phyloP scores from a whole-genome alignment of 2,329 filamentous ascomycete species.

The Lojkania enalia region DNA sequence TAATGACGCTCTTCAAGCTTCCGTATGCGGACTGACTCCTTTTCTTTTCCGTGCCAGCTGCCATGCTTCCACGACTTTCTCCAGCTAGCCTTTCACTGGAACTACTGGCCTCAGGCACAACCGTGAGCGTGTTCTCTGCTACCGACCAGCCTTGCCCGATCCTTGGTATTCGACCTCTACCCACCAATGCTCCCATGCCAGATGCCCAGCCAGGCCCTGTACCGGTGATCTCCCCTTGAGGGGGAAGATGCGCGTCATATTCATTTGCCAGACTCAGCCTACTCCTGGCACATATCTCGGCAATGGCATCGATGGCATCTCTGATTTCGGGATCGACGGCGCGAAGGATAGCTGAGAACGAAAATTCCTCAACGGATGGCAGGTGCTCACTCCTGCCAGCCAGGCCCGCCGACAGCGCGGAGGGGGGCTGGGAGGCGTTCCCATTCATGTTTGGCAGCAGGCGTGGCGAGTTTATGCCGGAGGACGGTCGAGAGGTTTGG shows the following conservation, averaged over 20 bases:
- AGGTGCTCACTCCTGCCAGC: conserved; percentile 33
- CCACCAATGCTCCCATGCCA: conserved; percentile 33
- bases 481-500: conserved; percentile 38
- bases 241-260: conserved; percentile 64
- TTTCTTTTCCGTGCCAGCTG: conserved; percentile 28
- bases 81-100: conserved; percentile 48
- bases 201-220: conserved; percentile 31
- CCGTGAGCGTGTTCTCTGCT: conserved; percentile 47
- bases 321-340: conserved; percentile 63
- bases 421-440: conserved; percentile 21
- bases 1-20: conserved; percentile 45
- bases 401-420: conserved; percentile 36
- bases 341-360: conserved; percentile 59
- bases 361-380: conserved; percentile 57
- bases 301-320: conserved; percentile 62
- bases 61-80: conserved; percentile 23
- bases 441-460: conserved; percentile 36
- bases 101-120: conserved; percentile 53
- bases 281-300: conserved; percentile 65
- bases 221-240: conserved; percentile 59
- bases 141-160: conserved; percentile 40
- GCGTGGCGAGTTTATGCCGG: conserved; percentile 37
- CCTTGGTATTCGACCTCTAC: conserved; percentile 36
- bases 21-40: conserved; percentile 43
- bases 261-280: conserved; percentile 65